These are phyloP conservation scores for Coniochaeta ligniaria DNA, from an alignment of 2,329 filamentous ascomycete genomes.

Conservation along the genomic window DNA sequence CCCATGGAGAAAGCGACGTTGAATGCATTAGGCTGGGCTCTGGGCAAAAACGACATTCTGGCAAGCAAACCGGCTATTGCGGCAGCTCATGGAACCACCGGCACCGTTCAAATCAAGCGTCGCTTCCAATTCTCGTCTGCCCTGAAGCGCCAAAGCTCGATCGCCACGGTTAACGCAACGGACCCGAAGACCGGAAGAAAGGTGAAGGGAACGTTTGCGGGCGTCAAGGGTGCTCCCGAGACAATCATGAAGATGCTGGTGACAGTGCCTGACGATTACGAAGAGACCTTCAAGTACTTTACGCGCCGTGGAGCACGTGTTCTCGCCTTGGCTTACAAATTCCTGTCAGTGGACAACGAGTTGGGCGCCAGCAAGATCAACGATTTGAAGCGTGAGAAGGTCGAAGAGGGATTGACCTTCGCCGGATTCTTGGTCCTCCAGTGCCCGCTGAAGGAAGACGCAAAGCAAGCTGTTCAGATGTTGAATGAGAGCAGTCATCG, in stretches of 20 bases:
- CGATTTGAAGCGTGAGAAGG: conserved; percentile 85
- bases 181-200: conserved; percentile 69
- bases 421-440: conserved; percentile 94
- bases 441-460: conserved; percentile 93
- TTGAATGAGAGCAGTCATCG: conserved; percentile 98
- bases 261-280: conserved; percentile 76
- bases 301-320: conserved; percentile 93
- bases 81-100: conserved; percentile 45
- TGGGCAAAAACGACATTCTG: conserved; percentile 84
- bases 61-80: conserved; percentile 53
- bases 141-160: conserved; percentile 90
- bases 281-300: conserved; percentile 98
- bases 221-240: conserved; percentile 94
- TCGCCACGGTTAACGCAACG: conserved; percentile 71
- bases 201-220: conserved; percentile 80
- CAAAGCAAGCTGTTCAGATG: conserved; percentile 89
- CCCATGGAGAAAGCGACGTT: conserved; percentile 99
- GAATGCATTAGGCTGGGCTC: conserved; percentile 78
- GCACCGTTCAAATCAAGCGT: conserved; percentile 88
- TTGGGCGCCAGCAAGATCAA: conserved; percentile 82
- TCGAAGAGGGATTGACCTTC: conserved; percentile 78
- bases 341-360: conserved; percentile 73
- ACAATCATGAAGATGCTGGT: conserved; percentile 93
- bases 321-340: conserved; percentile 88
- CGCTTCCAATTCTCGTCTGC: conserved; percentile 98